A percentile compares a stretch with the other conserved stretches of the same genome.
phyloP scores from a whole-genome alignment of 352 stramenopile species.

The Pythium biforme region DNA sequence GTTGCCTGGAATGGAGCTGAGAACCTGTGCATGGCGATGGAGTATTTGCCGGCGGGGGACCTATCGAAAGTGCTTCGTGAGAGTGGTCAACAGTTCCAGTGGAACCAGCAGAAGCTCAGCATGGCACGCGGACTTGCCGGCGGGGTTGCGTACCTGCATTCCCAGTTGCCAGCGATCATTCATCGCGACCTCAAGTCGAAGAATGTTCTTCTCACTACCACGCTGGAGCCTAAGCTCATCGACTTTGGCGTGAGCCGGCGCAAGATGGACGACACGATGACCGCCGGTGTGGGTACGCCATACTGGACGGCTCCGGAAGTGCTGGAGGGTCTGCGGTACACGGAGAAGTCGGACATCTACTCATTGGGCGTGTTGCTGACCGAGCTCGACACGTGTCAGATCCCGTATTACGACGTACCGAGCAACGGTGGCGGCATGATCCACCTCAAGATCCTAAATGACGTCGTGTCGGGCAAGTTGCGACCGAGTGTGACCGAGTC shows the following conservation, averaged over 20 bases:
- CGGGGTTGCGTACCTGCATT: conserved; percentile 8
- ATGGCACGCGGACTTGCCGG: conserved; percentile 8
- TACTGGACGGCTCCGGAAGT: conserved; percentile 19
- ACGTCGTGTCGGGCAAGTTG: conserved; percentile 2
- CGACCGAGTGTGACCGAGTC: conserved; percentile 1
- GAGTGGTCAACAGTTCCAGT: conserved; percentile 6
- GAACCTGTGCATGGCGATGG: conserved; percentile 15
- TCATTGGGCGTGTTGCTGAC: conserved; percentile 29
- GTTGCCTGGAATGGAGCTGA: conserved; percentile 16
- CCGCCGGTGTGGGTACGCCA: not conserved
- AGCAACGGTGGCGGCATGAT: conserved; percentile 2
- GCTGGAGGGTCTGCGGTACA: conserved; percentile 5
- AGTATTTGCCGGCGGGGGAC: conserved; percentile 14
- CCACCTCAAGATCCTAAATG: conserved; percentile 12
- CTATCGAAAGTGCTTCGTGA: not conserved
- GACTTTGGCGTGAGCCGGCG: conserved; percentile 11
- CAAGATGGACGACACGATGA: conserved; percentile 12
- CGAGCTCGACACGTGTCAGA: conserved; percentile 24
- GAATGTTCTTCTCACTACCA: conserved; percentile 29
- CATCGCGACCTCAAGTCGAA: conserved; percentile 74
- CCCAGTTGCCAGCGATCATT: conserved; percentile 34
- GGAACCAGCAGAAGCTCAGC: conserved; percentile 9
- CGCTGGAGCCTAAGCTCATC: conserved; percentile 3
- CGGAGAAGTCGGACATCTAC: conserved; percentile 14
- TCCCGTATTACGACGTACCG: conserved; percentile 21